phyloP scores from a whole-genome alignment of 208 protist genomes.

The Trypanosoma mega region DNA sequence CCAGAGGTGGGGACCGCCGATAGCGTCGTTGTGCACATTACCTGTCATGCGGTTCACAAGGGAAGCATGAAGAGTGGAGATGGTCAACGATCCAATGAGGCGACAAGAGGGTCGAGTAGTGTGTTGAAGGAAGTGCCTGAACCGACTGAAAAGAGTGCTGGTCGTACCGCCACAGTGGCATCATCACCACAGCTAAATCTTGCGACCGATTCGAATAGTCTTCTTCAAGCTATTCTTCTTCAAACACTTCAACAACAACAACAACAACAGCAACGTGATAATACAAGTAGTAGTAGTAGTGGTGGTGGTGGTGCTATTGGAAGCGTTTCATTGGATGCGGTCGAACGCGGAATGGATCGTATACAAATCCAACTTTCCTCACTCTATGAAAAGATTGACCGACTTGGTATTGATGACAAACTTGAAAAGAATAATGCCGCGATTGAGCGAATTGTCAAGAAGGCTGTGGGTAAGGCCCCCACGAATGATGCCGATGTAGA shows the following conservation, averaged over 20 bases:
- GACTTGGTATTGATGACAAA: conserved; percentile 48
- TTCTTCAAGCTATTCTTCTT: conserved; percentile 51
- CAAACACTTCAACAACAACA: conserved; percentile 38
- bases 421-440: conserved; percentile 64
- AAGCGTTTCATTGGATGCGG: not conserved
- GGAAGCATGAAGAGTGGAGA: not conserved
- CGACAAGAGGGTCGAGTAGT: not conserved
- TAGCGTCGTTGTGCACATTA: conserved; percentile 27
- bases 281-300: not conserved
- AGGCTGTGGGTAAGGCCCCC: conserved; percentile 52
- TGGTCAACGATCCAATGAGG: not conserved
- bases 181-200: not conserved
- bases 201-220: conserved; percentile 15
- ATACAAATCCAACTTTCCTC: conserved; percentile 49
- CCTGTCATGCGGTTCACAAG: conserved; percentile 22
- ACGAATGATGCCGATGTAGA: conserved; percentile 41
- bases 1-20: conserved; percentile 30
- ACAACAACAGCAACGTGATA: conserved; percentile 2
- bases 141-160: no score
- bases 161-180: not conserved
- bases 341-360: conserved; percentile 46
- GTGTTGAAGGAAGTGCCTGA: not conserved
- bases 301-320: not conserved
- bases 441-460: conserved; percentile 55
- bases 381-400: conserved; percentile 69